Evolutionary conservation across 164 flowering plant genomes (phyloP).

Genomic region (Brasenia schreberi): DNA sequence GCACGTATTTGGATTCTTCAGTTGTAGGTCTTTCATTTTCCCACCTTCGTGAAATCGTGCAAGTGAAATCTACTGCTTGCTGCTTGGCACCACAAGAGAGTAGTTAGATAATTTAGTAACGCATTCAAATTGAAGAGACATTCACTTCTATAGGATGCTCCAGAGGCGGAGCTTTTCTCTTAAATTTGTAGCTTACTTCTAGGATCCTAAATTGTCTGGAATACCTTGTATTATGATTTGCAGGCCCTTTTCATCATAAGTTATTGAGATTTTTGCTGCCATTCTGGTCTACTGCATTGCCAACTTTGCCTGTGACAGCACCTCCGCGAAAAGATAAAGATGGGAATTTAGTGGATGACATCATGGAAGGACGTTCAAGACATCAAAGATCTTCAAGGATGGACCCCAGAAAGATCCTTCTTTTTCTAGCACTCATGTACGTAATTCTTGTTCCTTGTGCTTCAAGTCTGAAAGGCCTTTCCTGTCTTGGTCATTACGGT

Average conservation of each 20-base stretch:
- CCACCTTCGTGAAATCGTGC: too few species aligned
- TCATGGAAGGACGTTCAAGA: conserved; percentile 54
- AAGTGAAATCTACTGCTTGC: neutral
- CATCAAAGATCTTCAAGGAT: conserved; percentile 74
- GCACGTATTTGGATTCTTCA: too few species aligned
- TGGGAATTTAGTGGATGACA: conserved; percentile 41
- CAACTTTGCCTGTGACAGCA: conserved; percentile 92
- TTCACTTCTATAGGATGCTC: too few species aligned
- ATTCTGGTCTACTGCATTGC: conserved; percentile 93
- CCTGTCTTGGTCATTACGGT: too few species aligned
- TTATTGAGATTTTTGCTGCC: conserved; percentile 75
- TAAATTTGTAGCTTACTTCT: neutral
- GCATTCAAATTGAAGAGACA: too few species aligned
- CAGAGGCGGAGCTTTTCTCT: neutral
- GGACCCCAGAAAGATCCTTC: conserved; percentile 94
- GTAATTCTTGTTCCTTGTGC: neutral
- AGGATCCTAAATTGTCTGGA: neutral
- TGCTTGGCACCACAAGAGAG: neutral
- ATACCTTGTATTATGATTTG: conserved; percentile 6
- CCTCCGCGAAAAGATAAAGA: conserved; percentile 68
- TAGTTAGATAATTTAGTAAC: too few species aligned
- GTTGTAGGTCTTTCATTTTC: too few species aligned
- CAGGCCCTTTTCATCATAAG: conserved; percentile 83
- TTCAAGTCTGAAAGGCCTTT: too few species aligned
- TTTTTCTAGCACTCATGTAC: conserved; percentile 88